A percentile compares a stretch with the other conserved stretches of the same genome.
Conservation (phyloP, 1,284 basidiomycete species). For the Malassezia vespertilionis region DNA sequence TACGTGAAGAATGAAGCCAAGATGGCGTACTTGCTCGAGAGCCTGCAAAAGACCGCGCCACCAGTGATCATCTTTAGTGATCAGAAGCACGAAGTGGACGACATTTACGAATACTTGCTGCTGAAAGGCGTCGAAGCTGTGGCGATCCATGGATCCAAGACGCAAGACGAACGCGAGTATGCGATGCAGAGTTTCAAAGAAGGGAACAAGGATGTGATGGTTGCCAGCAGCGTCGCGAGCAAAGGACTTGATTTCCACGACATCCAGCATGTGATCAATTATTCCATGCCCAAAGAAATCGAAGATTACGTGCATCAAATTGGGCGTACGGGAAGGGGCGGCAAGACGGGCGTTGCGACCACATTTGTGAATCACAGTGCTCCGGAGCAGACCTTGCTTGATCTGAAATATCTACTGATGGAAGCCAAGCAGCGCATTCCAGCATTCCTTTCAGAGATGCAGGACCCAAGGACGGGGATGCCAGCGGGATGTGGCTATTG, state of each 20-base stretch:
- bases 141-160: constrained; percentile 93
- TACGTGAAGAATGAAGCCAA: constrained; percentile 99
- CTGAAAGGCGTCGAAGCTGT: constrained; percentile 97
- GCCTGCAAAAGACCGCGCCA: constrained; percentile 93
- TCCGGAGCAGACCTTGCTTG: constrained; percentile 83
- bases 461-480: constrained; percentile 65
- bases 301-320: constrained; percentile 72
- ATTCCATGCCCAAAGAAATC: constrained; percentile 98
- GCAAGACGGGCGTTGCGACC: constrained; percentile 97
- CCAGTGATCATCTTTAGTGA: constrained; percentile 97
- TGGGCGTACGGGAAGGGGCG: constrained; percentile 89
- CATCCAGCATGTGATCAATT: constrained; percentile 94
- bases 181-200: constrained; percentile 95
- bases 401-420: constrained; percentile 90
- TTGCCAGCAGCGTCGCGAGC: constrained; percentile 89
- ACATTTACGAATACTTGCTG: constrained; percentile 93
- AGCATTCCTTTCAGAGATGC: constrained; percentile 80
- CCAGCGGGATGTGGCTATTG: constrained; percentile 87
- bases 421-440: constrained; percentile 99
- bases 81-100: constrained; percentile 98
- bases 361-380: constrained; percentile 99
- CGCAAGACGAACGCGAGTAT: constrained; percentile 96
- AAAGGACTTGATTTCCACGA: constrained; percentile 98
- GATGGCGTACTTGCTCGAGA: constrained; percentile 96
- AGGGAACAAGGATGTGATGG: constrained; percentile 97